These are phyloP conservation scores for Trichosporon sp. DNA, from an alignment of 1,284 basidiomycete species.

Conservation along the genomic window DNA sequence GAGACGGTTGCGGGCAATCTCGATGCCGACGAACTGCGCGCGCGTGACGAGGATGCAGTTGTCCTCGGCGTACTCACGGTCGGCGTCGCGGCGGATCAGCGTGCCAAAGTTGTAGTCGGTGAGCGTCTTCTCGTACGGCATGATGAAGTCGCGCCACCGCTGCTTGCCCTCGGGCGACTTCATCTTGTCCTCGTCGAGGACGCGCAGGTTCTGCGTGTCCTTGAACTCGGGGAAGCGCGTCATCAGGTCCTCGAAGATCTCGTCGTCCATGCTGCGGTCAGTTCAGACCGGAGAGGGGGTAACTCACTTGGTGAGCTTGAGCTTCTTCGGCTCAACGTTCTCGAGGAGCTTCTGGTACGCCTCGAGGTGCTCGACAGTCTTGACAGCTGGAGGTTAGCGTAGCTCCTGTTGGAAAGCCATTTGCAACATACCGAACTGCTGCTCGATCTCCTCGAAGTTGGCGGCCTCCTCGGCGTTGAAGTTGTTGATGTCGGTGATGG, in stretches of 20 bases:
- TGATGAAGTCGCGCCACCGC: slow-evolving; percentile 85
- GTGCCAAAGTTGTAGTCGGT: slow-evolving; percentile 98
- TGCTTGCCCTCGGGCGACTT: slow-evolving; percentile 88
- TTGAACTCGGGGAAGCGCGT: slow-evolving; percentile 79
- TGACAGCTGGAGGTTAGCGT: slow-evolving; percentile 61
- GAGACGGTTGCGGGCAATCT: slow-evolving; percentile 88
- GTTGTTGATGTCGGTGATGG: slow-evolving; percentile 19
- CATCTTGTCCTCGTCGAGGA: slow-evolving; percentile 89
- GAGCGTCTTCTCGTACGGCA: slow-evolving; percentile 69
- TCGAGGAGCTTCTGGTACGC: slow-evolving; percentile 95
- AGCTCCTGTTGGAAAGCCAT: background rate
- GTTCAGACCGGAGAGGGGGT: background rate
- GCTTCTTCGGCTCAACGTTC: slow-evolving; percentile 68
- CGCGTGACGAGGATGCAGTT: slow-evolving; percentile 89
- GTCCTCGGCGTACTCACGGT: slow-evolving; percentile 78
- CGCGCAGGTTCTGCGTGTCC: slow-evolving; percentile 61
- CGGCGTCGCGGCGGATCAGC: slow-evolving; percentile 76
- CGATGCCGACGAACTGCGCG: slow-evolving; percentile 81
- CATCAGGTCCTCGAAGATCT: slow-evolving; percentile 76
- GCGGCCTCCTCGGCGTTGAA: slow-evolving; percentile 83
- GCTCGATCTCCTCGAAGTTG: slow-evolving; percentile 92
- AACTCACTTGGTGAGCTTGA: slow-evolving; percentile 71
- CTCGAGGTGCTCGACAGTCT: slow-evolving; percentile 93
- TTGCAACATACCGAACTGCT: slow-evolving; percentile 67
- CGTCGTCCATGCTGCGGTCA: slow-evolving; percentile 72